Percentiles rank a stretch among this genome's conserved stretches.
These are phyloP conservation scores for Gossypium davidsonii DNA, from an alignment of 441 rosid species.

Conservation along the genomic window DNA sequence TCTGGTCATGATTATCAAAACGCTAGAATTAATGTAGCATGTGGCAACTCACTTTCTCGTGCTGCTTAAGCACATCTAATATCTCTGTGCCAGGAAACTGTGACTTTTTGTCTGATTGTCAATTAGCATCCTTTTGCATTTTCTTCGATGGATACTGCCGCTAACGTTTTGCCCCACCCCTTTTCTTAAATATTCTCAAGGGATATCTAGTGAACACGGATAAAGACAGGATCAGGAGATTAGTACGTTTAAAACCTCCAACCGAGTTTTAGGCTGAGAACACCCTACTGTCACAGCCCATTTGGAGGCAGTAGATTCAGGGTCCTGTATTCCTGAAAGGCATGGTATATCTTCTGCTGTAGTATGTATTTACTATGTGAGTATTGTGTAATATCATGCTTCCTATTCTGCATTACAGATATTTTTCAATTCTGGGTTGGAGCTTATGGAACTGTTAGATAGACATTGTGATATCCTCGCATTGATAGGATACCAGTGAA, in stretches of 20 bases:
- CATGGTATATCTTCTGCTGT: background rate
- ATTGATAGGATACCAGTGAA: background rate
- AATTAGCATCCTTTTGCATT: background rate
- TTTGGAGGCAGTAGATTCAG: background rate
- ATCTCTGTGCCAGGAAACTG: background rate
- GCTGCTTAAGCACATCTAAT: background rate
- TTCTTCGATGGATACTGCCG: background rate
- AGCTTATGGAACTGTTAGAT: background rate
- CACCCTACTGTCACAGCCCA: background rate
- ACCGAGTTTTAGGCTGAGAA: slow-evolving; percentile 40
- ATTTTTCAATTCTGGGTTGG: background rate
- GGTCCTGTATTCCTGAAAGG: slow-evolving; percentile 3
- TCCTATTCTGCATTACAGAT: background rate
- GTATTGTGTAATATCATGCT: slow-evolving; percentile 2
- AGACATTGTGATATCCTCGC: background rate
- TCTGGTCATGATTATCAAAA: background rate
- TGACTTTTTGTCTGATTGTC: background rate
- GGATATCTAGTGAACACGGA: slow-evolving; percentile 78
- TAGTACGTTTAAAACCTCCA: slow-evolving; percentile 67
- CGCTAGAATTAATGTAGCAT: background rate
- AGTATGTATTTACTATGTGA: background rate
- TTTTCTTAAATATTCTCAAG: slow-evolving; percentile 19
- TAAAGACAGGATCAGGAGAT: slow-evolving; percentile 68
- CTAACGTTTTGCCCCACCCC: background rate
- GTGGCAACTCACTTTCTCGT: background rate